Evolutionary conservation across 495 filamentous ascomycete species (phyloP), one percentile per base, ranked within the genome.

Genomic region (Penicillium parvum): DNA sequence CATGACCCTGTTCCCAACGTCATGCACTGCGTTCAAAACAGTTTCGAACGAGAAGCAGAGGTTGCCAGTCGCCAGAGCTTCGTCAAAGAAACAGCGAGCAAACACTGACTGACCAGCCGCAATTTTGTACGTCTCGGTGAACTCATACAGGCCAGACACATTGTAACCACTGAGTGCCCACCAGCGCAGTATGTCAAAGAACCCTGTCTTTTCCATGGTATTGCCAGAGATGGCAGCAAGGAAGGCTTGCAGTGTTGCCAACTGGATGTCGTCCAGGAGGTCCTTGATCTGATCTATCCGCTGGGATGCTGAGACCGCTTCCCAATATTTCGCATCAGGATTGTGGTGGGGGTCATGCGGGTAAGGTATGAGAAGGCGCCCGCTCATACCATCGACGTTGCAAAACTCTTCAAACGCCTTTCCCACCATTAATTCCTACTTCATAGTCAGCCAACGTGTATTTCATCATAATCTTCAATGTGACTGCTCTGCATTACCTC

Each of bases 131-230:
- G 43, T 19, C 1, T 34, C 37, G 8, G 43, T 44, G 19, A 50
- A 21, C 18, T 53, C 54, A 22, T 43, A 40, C 15, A 53, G 26
- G 3, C 29, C 37, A 0, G 22, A 29, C 10, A 32, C 28, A 28
- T 25, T 37, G 22, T 41, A 25, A 3, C 43, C 43, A 2, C 35
- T 33, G 6, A 53, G 23, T 10, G 52, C 52, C 28, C 40, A 54
- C 32, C 48, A 49, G 5, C 58, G 48, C 8, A 61, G 36, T n/a
- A 49, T 43, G 3, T 58, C 58, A 28, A 45, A 20, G 38, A 54
- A 34, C 39, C 8, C 32, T 55, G 6, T 47, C 32, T 12, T 34
- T 34, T 21, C 41, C 48, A 11, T 34, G 32, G 17, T 16, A 11
- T 34, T 19, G 7, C 17, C 32, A 16, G 21, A 19, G 17, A 42